Evolutionary conservation across 2,329 filamentous ascomycete species (phyloP), one percentile per base, ranked within the genome.

Genomic region (Kalaharituber pfeilii): DNA sequence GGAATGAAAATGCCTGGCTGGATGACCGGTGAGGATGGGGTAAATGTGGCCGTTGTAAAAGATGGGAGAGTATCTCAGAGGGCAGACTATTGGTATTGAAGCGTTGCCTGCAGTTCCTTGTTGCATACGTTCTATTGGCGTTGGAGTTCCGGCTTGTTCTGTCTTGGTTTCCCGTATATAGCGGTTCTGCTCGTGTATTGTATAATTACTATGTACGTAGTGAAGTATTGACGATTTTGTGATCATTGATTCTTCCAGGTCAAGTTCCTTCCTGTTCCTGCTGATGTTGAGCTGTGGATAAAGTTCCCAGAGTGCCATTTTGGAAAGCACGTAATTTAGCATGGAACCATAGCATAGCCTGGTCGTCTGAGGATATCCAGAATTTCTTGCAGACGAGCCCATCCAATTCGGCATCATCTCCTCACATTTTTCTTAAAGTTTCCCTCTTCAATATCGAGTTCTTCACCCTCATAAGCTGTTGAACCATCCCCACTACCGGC

Each of bases 11-110:
- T 93, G 83, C 86, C 86, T 0, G 82, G 83, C 0, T 93, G 86
- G 86, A 82, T 93, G 81, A 91, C 86, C 1, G 86, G 86, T 2
- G 86, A 94, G 64, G 83, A 86, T 49, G 82, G 81, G 0, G 79
- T 91, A 4, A 89, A 84, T 52, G 74, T 80, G 39, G 82, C 84
- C 0, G 74, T 78, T 25, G 78, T 93, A 3, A 75, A 73, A 58
- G 67, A 77, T 55, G 85, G 85, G 1, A 73, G 80, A 58, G 79
- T 86, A 11, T 9, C 57, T 22, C 51, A 56, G 29, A 50, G 30
- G 47, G 33, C 39, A 18, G 24, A 47, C 22, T 20, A 22, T 20
- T 47, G 42, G 42, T 47, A 47, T 47, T 47, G 6, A 47, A 5
- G n/a, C n/a, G n/a, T n/a, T n/a, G n/a, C n/a, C n/a, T n/a, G n/a